Evolutionary conservation across 306 rosid species (phyloP).

Genomic region (Alnus glutinosa): DNA sequence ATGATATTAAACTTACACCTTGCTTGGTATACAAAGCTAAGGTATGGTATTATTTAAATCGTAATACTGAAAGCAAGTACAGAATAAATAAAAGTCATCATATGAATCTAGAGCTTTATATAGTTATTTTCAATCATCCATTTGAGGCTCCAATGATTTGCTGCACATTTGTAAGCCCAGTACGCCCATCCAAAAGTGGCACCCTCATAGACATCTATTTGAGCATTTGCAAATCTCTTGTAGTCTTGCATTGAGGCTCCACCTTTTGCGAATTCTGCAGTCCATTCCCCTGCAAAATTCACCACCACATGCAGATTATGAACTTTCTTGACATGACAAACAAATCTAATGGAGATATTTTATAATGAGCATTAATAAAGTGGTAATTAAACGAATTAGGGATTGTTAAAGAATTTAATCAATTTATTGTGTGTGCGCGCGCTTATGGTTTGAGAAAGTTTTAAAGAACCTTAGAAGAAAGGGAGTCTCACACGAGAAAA

Average conservation of each 20-base stretch:
- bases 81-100: too few species aligned
- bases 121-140: slow-evolving; percentile 54
- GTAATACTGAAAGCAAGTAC: too few species aligned
- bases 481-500: too few species aligned
- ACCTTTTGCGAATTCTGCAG: slow-evolving; percentile 39
- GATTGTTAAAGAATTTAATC: too few species aligned
- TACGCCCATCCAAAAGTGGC: slow-evolving; percentile 71
- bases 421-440: too few species aligned
- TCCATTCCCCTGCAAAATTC: slow-evolving; percentile 60
- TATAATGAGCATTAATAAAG: background rate
- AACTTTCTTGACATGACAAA: background rate
- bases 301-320: background rate
- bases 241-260: slow-evolving; percentile 41
- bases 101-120: slow-evolving; percentile 13
- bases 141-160: slow-evolving; percentile 46
- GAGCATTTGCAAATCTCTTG: slow-evolving; percentile 37
- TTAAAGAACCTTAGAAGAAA: too few species aligned
- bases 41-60: too few species aligned
- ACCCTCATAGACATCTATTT: slow-evolving; percentile 42
- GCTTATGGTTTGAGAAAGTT: too few species aligned
- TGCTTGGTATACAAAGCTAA: too few species aligned
- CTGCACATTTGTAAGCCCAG: slow-evolving; percentile 56
- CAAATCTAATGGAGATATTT: background rate
- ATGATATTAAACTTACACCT: too few species aligned
- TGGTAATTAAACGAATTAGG: too few species aligned